phyloP scores from a whole-genome alignment of 2,329 filamentous ascomycete species.

The Beauveria sp. region DNA sequence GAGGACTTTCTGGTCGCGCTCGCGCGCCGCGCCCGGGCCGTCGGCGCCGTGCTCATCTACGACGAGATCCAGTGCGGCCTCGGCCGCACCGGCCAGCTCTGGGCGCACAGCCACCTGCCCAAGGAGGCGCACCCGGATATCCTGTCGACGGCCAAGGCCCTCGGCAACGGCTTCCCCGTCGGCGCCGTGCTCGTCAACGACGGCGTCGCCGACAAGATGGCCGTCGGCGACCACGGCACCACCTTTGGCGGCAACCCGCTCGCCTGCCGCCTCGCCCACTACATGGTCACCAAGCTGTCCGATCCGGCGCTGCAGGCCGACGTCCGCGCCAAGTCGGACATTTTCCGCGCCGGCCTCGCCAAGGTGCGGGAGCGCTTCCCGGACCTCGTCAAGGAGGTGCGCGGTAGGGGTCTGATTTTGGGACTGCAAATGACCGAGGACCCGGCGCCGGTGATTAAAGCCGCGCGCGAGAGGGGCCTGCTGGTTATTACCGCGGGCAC shows the following conservation, averaged over 20 bases:
- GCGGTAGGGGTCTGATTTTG: slow-evolving; percentile 78
- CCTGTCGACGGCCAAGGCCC: slow-evolving; percentile 87
- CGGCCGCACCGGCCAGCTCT: slow-evolving; percentile 76
- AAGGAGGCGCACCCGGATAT: slow-evolving; percentile 85
- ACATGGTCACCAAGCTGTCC: slow-evolving; percentile 72
- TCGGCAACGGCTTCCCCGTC: slow-evolving; percentile 94
- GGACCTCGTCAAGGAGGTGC: slow-evolving; percentile 64
- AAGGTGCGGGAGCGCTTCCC: slow-evolving; percentile 47
- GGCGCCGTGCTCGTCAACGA: slow-evolving; percentile 54
- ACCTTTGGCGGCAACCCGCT: slow-evolving; percentile 92
- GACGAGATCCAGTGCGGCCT: slow-evolving; percentile 98
- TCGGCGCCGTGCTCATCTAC: slow-evolving; percentile 83
- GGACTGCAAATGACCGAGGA: slow-evolving; percentile 76
- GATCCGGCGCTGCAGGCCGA: slow-evolving; percentile 60
- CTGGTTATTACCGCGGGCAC: slow-evolving; percentile 87
- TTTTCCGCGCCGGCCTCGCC: slow-evolving; percentile 42
- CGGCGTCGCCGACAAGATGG: slow-evolving; percentile 33
- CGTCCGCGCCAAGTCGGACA: slow-evolving; percentile 57
- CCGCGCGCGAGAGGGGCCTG: slow-evolving; percentile 78
- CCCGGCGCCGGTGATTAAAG: slow-evolving; percentile 67
- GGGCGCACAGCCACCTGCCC: slow-evolving; percentile 75
- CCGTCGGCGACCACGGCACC: slow-evolving; percentile 76
- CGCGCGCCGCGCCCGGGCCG: slow-evolving; percentile 75
- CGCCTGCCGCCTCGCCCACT: slow-evolving; percentile 73
- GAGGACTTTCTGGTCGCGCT: slow-evolving; percentile 78